phyloP scores from a whole-genome alignment of 495 filamentous ascomycete species.

The Aspergillus carlsbadensis region DNA sequence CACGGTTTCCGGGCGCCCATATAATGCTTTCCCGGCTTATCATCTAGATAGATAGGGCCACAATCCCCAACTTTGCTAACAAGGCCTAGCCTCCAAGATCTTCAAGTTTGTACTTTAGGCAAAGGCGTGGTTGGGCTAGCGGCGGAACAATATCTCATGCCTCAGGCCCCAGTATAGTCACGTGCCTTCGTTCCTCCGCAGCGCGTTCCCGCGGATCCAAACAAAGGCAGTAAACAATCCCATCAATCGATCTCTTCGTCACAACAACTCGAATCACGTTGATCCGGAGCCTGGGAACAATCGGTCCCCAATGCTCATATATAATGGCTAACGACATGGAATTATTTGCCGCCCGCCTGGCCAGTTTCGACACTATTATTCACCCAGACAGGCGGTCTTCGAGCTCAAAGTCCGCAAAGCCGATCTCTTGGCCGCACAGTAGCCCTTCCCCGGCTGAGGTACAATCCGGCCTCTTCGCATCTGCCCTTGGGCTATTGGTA shows the following conservation, averaged over 20 bases:
- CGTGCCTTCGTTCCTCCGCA: slow-evolving; percentile 21
- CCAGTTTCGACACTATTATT: slow-evolving; percentile 66
- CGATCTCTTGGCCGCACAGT: slow-evolving; percentile 74
- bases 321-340: slow-evolving; percentile 47
- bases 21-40: too few species aligned
- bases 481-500: not conserved
- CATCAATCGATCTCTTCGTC: not conserved
- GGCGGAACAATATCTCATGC: not conserved
- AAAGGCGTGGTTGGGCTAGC: too few species aligned
- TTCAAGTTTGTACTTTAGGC: too few species aligned
- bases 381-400: slow-evolving; percentile 65
- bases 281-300: not conserved
- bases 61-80: too few species aligned
- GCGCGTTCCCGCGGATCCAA: slow-evolving; percentile 32
- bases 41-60: too few species aligned
- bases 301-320: slow-evolving; percentile 5
- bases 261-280: not conserved
- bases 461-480: not conserved
- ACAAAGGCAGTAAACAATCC: slow-evolving; percentile 36
- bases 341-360: slow-evolving; percentile 69
- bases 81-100: too few species aligned
- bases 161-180: slow-evolving; percentile 1
- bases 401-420: slow-evolving; percentile 58
- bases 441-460: slow-evolving; percentile 65
- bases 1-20: too few species aligned